Evolutionary conservation across 192 early-diverging fungal genomes (phyloP).

Genomic region (Radiomyces spectabilis): DNA sequence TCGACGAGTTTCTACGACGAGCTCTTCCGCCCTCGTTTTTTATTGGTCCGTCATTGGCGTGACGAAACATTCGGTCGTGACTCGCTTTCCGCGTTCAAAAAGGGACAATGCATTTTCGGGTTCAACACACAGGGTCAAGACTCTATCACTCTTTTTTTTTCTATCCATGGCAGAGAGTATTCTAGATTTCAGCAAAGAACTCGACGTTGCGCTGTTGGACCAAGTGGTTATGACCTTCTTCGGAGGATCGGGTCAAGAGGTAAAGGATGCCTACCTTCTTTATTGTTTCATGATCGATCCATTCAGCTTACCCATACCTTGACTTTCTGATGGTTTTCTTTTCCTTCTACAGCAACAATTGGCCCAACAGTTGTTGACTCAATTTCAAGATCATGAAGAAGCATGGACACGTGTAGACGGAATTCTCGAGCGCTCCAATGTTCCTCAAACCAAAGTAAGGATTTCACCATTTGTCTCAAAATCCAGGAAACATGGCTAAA

Average conservation of each 20-base stretch:
- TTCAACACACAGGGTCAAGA: no score
- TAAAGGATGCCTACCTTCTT: constrained; percentile 1
- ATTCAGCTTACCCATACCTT: constrained; percentile 6
- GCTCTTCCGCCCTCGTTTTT: no score
- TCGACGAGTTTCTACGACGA: no score
- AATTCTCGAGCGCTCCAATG: constrained; percentile 79
- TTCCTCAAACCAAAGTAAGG: constrained; percentile 78
- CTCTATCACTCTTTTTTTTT: constrained; percentile 1
- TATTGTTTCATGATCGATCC: not conserved
- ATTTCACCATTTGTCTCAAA: not conserved
- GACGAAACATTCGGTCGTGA: no score
- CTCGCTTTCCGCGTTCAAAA: no score
- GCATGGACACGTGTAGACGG: constrained; percentile 93
- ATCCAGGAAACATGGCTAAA: not conserved
- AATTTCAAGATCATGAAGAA: constrained; percentile 93
- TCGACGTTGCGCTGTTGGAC: constrained; percentile 85
- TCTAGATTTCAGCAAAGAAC: constrained; percentile 83
- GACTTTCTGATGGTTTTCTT: constrained; percentile 2
- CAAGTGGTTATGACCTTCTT: constrained; percentile 81
- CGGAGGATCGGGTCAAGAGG: constrained; percentile 62
- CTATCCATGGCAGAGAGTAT: constrained; percentile 43
- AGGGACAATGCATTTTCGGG: no score
- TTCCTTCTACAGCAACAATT: constrained; percentile 60
- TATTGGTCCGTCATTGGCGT: no score
- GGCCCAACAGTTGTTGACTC: constrained; percentile 81